These are phyloP conservation scores for Helicocarpus griseus DNA, from an alignment of 2,329 filamentous ascomycete species.

Conservation along the genomic window DNA sequence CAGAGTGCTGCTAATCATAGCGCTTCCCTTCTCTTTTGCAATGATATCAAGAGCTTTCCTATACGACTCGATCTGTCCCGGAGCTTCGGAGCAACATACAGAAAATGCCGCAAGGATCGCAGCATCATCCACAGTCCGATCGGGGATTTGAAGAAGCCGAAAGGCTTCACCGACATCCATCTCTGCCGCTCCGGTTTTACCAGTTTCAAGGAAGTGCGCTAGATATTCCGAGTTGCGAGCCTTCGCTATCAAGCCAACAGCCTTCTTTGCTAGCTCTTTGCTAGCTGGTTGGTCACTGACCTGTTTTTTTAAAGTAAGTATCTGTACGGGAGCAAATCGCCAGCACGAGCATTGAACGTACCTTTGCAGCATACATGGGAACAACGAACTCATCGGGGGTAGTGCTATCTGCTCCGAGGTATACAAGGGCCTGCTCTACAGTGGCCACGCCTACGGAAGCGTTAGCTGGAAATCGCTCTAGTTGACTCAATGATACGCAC, in stretches of 20 bases:
- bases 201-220: slow-evolving; percentile 44
- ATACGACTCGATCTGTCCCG: slow-evolving; percentile 36
- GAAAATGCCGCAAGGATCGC: slow-evolving; percentile 41
- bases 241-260: slow-evolving; percentile 50
- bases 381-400: slow-evolving; percentile 49
- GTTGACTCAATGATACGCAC: slow-evolving; percentile 21
- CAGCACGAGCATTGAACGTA: slow-evolving; percentile 20
- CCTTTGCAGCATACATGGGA: slow-evolving; percentile 48
- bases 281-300: slow-evolving; percentile 42
- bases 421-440: slow-evolving; percentile 55
- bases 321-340: neutral
- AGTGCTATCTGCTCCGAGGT: slow-evolving; percentile 44
- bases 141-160: slow-evolving; percentile 41
- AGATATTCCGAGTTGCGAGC: slow-evolving; percentile 47
- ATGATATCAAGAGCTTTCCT: slow-evolving; percentile 40
- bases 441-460: slow-evolving; percentile 42
- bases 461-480: neutral
- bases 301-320: slow-evolving; percentile 21
- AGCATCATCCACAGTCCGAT: slow-evolving; percentile 43
- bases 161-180: slow-evolving; percentile 50
- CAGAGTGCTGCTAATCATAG: slow-evolving; percentile 25
- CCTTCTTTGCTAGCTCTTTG: slow-evolving; percentile 43
- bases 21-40: slow-evolving; percentile 33
- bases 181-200: slow-evolving; percentile 38
- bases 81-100: slow-evolving; percentile 36